These are phyloP conservation scores for Diophrys appendiculata DNA, from an alignment of 73 alveolate genomes.

Conservation along the genomic window DNA sequence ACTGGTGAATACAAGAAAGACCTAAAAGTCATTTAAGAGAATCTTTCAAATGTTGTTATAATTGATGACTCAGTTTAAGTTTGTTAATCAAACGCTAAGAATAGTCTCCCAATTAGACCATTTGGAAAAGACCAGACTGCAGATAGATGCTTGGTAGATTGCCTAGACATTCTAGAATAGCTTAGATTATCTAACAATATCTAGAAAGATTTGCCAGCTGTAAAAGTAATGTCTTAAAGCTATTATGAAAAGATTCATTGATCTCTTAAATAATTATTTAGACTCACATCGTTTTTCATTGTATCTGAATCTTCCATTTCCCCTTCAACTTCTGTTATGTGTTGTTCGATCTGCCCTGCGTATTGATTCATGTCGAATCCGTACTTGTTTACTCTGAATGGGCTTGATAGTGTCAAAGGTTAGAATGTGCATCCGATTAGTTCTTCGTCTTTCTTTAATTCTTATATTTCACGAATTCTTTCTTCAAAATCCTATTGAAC, in stretches of 20 bases:
- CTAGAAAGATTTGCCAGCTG: not conserved
- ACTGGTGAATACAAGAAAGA: too few relatives aligned
- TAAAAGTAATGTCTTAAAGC: not conserved
- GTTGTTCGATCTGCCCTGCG: too few relatives aligned
- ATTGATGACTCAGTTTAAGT: not conserved
- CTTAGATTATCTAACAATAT: not conserved
- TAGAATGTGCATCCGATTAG: not conserved
- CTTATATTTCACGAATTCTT: not conserved
- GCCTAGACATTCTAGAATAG: not conserved
- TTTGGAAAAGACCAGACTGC: not conserved
- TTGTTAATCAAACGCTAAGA: not conserved
- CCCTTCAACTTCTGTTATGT: too few relatives aligned
- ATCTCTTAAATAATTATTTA: too few relatives aligned
- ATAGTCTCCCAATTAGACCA: not conserved
- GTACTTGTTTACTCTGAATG: too few relatives aligned
- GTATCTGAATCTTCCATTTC: too few relatives aligned
- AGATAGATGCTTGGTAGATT: not conserved
- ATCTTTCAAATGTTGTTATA: not conserved
- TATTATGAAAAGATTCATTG: not conserved
- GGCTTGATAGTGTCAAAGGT: too few relatives aligned
- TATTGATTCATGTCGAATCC: too few relatives aligned
- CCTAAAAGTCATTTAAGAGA: not conserved
- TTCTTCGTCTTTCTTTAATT: not conserved
- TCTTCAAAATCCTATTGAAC: not conserved
- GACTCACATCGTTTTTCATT: too few relatives aligned